Evolutionary conservation across 225 moss, liverwort and hornwort genomes (phyloP), one percentile per base, ranked within the genome.

Genomic region (Climacium dendroides): DNA sequence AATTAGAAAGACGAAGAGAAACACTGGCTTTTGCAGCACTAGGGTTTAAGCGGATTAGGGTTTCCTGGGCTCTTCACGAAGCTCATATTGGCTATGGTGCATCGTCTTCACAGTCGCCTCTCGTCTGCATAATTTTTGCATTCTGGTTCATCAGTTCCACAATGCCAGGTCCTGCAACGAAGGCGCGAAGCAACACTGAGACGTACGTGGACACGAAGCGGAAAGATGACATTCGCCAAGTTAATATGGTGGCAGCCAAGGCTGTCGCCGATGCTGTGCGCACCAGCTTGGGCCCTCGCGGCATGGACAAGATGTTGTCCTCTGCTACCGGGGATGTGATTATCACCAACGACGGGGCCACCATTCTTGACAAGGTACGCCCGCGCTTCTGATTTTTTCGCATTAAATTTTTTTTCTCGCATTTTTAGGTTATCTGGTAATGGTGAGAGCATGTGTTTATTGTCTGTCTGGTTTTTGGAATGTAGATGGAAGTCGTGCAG

Each of bases 291-390:
- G 98, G 97, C 25, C 98, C 97, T 41, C 86, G 97, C 24, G 98
- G 97, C 23, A 97, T 98, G 97, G 98, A 95, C 90, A 98, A 98
- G 89, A 98, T 98, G 98, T 84, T 98, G 87, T 84, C 95, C 32
- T 90, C 96, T 10, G 94, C 98, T 39, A 95, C 91, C 60, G 96
- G 98, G 52, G 97, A 97, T 86, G 98, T 98, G 10, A 94, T 98
- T 75, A 98, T 98, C 91, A 98, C 98, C 81, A 98, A 98, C 83
- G 98, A 98, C n/a, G 97, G 97, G 66, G 98, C 98, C 82, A 98
- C 98, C 82, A 98, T 97, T 69, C 92, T 98, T 30, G 97, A 97
- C 91, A 98, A 97, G 97, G 98, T 97, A 41, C 61, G 74, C 41
- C 23, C 39, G 7, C 6, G 26, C 57, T 16, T 57, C 39, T 78